A percentile compares a stretch with the other conserved stretches of the same genome.
These are phyloP conservation scores for Entomortierella chlamydospora DNA, from an alignment of 192 early-diverging fungal species.

Conservation along the genomic window DNA sequence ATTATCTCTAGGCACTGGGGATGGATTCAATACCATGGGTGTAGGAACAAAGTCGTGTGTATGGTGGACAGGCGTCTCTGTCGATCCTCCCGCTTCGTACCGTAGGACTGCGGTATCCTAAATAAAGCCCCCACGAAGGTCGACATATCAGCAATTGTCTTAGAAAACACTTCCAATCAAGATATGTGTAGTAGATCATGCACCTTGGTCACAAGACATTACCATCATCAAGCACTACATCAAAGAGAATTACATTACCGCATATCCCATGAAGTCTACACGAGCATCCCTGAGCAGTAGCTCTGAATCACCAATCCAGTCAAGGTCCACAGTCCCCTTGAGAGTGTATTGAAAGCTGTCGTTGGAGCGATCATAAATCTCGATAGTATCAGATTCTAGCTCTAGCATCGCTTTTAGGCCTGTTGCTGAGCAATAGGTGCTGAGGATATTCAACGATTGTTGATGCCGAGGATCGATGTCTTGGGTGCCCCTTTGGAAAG, in stretches of 20 bases:
- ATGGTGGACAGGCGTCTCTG: constrained; percentile 51
- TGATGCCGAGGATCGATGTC: constrained; percentile 1
- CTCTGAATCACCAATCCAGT: constrained; percentile 24
- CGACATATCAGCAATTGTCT: not conserved
- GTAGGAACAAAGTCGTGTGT: constrained; percentile 49
- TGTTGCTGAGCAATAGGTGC: constrained; percentile 5
- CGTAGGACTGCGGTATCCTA: constrained; percentile 50
- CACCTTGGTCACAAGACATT: not conserved
- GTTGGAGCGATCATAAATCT: constrained; percentile 51
- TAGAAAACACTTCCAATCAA: too few species aligned
- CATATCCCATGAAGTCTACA: constrained; percentile 54
- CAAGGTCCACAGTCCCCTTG: constrained; percentile 35
- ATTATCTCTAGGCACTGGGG: not conserved
- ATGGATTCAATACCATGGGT: constrained; percentile 13
- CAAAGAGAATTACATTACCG: constrained; percentile 16
- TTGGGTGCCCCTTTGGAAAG: not conserved
- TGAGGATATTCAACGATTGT: not conserved
- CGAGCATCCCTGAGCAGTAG: constrained; percentile 42
- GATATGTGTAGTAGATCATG: too few species aligned
- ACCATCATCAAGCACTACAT: not conserved
- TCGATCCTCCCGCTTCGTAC: constrained; percentile 29
- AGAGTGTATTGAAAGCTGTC: constrained; percentile 47
- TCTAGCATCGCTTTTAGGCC: constrained; percentile 23
- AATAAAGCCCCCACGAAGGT: not conserved
- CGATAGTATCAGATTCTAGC: constrained; percentile 43